Evolutionary conservation across 1,284 basidiomycete genomes (phyloP).

Genomic region (Lentinula novae-zelandiae): DNA sequence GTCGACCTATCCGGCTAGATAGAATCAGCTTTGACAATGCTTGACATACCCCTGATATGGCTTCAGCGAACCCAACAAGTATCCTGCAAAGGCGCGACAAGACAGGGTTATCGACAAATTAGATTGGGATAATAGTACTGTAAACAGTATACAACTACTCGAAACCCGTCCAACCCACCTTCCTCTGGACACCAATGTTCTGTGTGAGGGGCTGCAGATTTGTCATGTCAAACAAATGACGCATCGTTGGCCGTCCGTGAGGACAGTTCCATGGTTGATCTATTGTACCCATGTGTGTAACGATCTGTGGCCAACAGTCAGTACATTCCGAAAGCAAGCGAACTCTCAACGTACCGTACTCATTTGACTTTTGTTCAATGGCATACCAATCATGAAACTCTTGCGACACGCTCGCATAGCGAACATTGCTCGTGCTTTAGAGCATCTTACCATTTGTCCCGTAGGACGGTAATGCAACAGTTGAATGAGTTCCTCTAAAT

Average conservation of each 20-base stretch:
- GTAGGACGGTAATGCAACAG: constrained; percentile 75
- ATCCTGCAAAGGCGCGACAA: too few relatives aligned
- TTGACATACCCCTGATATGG: too few relatives aligned
- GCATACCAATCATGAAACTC: constrained; percentile 94
- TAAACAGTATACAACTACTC: neutral
- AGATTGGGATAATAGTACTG: too few relatives aligned
- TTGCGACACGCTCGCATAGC: constrained; percentile 94
- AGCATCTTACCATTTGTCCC: constrained; percentile 83
- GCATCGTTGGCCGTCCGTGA: constrained; percentile 95
- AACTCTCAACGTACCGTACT: constrained; percentile 48
- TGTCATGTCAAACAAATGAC: constrained; percentile 63
- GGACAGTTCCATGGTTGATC: constrained; percentile 99
- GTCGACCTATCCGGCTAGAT: neutral
- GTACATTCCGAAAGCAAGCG: neutral
- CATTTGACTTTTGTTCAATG: constrained; percentile 81
- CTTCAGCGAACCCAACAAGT: too few relatives aligned
- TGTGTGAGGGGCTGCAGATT: neutral
- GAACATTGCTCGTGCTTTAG: constrained; percentile 95
- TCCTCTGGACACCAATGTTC: neutral
- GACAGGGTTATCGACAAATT: neutral
- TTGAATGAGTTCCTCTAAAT: constrained; percentile 93
- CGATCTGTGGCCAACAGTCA: constrained; percentile 48
- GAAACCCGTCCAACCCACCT: neutral
- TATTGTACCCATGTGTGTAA: constrained; percentile 93
- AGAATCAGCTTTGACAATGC: neutral